Base-by-base conservation (phyloP, 2,329 filamentous ascomycete genomes). In the Ramularia collo-cygni region DNA sequence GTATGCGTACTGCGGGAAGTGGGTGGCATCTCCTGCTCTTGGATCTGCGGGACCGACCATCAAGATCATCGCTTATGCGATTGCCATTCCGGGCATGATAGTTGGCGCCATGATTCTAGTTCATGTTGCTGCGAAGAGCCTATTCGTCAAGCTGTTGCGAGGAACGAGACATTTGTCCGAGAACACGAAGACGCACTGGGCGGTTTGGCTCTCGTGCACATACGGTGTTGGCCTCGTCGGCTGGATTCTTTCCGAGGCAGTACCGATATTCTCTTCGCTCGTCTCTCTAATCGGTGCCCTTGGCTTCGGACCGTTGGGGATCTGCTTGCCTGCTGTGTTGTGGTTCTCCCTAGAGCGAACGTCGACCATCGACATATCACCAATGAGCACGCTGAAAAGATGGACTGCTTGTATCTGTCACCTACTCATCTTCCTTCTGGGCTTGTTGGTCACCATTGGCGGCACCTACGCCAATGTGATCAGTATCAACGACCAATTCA, bases 381-480 rank as follows among this genome's bases (percentile, higher is more conserved):
- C 6, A 6, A 24, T 6, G 21, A 24, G 21, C 10, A 10, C 10
- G 21, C 10, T 24, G 6, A 24, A 6, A 6, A 24, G 6, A 6
- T 24, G 66, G 16, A 73, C 71, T 46, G 68, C 70, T 19, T 69
- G 69, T 1, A 42, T 74, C 33, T 66, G 65, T 1, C 58, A 74
- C 13, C 60, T 71, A 36, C 56, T 70, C 3, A 31, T 24, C 21
- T 24, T 24, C 21, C 21, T 65, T 1, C 43, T 72, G 10, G 68
- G 68, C 0, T 13, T 65, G 1, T 72, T 73, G 40, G 51, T 73
- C 35, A 57, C 64, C 3, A 59, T 70, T 28, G 69, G 66, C 0
- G 70, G 68, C 1, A 71, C 69, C 15, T 69, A 50, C 35, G 40
- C 41, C 6, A 47, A 42, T 30, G 38, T 50, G 6, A 35, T 39